Conservation (phyloP, 2,329 filamentous ascomycete genomes). For the Alternaria metachromatica region DNA sequence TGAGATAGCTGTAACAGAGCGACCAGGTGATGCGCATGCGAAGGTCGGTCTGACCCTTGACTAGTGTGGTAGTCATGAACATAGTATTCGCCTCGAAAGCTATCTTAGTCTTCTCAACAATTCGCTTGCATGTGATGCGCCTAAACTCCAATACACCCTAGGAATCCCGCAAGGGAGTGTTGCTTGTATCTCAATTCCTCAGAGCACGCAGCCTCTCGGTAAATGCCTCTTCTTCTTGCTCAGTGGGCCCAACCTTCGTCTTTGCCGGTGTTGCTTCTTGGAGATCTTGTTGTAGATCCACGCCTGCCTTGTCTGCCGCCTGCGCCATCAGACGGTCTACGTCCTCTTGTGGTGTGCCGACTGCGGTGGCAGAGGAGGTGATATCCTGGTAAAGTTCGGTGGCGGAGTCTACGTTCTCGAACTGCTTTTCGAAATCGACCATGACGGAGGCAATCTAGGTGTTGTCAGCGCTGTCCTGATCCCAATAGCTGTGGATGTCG, state of each 20-base stretch:
- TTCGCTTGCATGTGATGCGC: constrained; percentile 1
- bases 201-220: constrained; percentile 64
- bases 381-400: constrained; percentile 83
- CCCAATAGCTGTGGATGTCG: neutral
- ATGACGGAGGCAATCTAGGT: constrained; percentile 67
- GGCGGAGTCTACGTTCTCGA: constrained; percentile 60
- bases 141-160: constrained; percentile 1
- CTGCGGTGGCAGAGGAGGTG: constrained; percentile 78
- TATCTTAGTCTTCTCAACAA: neutral
- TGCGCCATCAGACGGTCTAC: constrained; percentile 86
- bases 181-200: constrained; percentile 46
- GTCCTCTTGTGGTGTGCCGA: constrained; percentile 78
- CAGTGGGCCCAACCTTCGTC: constrained; percentile 69
- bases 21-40: neutral
- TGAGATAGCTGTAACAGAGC: neutral
- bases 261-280: constrained; percentile 63
- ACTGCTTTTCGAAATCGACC: constrained; percentile 68
- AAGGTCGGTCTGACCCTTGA: neutral
- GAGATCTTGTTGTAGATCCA: constrained; percentile 81
- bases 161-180: neutral
- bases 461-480: neutral
- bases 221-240: constrained; percentile 80
- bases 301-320: constrained; percentile 85
- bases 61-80: neutral
- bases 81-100: neutral